Conservation (phyloP, 345 rosid genomes). For the Litchi chinensis region DNA sequence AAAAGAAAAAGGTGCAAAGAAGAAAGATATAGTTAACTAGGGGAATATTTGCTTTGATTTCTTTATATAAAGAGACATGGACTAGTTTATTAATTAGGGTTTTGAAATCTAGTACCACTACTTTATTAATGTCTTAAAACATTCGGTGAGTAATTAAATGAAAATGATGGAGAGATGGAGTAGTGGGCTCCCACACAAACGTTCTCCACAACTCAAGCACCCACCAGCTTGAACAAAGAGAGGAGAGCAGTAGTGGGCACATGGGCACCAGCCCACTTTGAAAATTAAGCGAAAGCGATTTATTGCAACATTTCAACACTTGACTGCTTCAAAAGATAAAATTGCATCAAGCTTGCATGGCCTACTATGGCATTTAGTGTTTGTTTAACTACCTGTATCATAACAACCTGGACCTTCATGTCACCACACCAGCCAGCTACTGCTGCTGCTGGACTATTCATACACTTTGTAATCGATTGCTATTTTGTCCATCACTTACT, state of each 20-base stretch:
- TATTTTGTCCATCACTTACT: neutral
- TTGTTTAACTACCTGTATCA: too few relatives aligned
- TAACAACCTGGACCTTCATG: too few relatives aligned
- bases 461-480: too few relatives aligned
- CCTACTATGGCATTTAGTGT: too few relatives aligned
- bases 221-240: conserved; percentile 14
- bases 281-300: conserved; percentile 14
- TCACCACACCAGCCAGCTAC: too few relatives aligned
- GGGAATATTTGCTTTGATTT: conserved; percentile 26
- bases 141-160: conserved; percentile 27
- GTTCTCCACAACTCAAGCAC: conserved; percentile 24
- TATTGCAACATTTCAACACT: neutral
- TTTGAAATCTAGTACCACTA: too few relatives aligned
- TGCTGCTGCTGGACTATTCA: too few relatives aligned
- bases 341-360: too few relatives aligned
- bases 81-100: neutral
- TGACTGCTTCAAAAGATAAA: too few relatives aligned
- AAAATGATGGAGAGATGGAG: conserved; percentile 19
- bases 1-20: neutral
- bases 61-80: neutral
- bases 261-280: conserved; percentile 29
- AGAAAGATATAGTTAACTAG: neutral
- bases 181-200: conserved; percentile 30
- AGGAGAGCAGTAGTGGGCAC: conserved; percentile 15
- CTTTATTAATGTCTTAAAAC: too few relatives aligned